Evolutionary conservation across 228 moss, liverwort and hornwort species (phyloP), one percentile per base, ranked within the genome.

Genomic region (Sphagnum magellanicum): DNA sequence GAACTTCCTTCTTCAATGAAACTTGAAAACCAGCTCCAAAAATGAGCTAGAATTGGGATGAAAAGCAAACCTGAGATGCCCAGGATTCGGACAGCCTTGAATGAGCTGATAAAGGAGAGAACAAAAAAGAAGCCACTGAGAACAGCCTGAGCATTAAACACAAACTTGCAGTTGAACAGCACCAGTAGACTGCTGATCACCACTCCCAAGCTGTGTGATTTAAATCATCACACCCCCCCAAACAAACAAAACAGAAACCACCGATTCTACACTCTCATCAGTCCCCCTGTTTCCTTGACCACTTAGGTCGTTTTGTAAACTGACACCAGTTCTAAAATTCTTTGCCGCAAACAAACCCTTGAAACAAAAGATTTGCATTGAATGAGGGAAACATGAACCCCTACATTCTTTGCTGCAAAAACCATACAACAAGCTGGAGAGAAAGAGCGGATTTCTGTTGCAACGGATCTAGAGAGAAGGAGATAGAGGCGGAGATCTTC

Each of bases 81-180:
- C 16, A 90, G 77, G 72, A 90, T 65, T 48, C 79, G 79, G 58
- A 88, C 85, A 63, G 90, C 81, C 48, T 83, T 79, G 70, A 74
- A 90, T 50, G 78, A 77, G 76, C 88, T 90, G 61, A 81, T 71
- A 60, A 87, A 85, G 4, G 79, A 83, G 51, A 88, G 81, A 49
- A 83, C 85, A 62, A 89, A 89, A 63, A 89, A 81, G 53, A 89
- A 63, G 70, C 89, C 89, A 67, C 89, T 89, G 64, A 83, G 77
- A 53, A 89, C 73, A 32, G 84, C 89, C 71, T 76, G 69, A 72
- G 78, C 69, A 7, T 85, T 72, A 49, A 77, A 90, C 10, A 78
- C 74, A 50, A 85, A 87, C 62, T 68, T 85, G 75, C 68, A 76
- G 63, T 74, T 73, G 63, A 85, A 67, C 65, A 87, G 71, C 74